A percentile compares a stretch with the other conserved stretches of the same genome.
Evolutionary conservation across 2,329 filamentous ascomycete species (phyloP).

Genomic region (Ceratocystiopsis brevicomis): DNA sequence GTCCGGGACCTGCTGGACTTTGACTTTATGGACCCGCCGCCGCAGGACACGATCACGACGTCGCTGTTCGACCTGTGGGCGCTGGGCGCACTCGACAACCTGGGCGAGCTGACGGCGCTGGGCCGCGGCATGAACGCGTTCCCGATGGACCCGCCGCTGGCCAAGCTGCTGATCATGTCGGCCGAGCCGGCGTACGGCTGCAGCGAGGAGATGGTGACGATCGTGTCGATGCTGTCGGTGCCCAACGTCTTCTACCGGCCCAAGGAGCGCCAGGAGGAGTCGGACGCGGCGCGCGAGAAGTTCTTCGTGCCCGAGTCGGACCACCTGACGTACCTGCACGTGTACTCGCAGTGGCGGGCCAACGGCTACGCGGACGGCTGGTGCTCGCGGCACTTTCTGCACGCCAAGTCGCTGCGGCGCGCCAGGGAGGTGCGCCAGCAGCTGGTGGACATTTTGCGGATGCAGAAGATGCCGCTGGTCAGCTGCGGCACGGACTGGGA

Average conservation of each 20-base stretch:
- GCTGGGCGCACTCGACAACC: conserved; percentile 77
- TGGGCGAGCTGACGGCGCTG: conserved; percentile 75
- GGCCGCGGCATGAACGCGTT: conserved; percentile 92
- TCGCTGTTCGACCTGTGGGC: conserved; percentile 97
- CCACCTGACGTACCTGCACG: conserved; percentile 85
- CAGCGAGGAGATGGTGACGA: conserved; percentile 94
- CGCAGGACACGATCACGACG: conserved; percentile 92
- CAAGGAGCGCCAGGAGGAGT: conserved; percentile 91
- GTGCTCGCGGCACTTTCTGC: conserved; percentile 85
- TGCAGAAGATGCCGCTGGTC: conserved; percentile 72
- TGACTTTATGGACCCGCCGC: conserved; percentile 97
- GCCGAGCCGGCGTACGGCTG: conserved; percentile 58
- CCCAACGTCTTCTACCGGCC: conserved; percentile 94
- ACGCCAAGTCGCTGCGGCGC: conserved; percentile 79
- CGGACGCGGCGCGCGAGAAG: conserved; percentile 85
- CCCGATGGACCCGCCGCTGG: conserved; percentile 90
- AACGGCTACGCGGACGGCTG: conserved; percentile 81
- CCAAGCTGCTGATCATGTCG: conserved; percentile 84
- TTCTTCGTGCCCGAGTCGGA: conserved; percentile 98
- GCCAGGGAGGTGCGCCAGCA: conserved; percentile 92
- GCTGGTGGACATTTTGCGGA: conserved; percentile 79
- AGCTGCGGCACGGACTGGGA: conserved; percentile 97
- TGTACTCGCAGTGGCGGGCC: conserved; percentile 86
- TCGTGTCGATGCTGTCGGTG: conserved; percentile 94
- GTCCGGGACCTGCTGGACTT: conserved; percentile 91